A percentile compares a stretch with the other conserved stretches of the same genome.
phyloP scores from a whole-genome alignment of 441 rosid species.

The Eruca vesicaria region DNA sequence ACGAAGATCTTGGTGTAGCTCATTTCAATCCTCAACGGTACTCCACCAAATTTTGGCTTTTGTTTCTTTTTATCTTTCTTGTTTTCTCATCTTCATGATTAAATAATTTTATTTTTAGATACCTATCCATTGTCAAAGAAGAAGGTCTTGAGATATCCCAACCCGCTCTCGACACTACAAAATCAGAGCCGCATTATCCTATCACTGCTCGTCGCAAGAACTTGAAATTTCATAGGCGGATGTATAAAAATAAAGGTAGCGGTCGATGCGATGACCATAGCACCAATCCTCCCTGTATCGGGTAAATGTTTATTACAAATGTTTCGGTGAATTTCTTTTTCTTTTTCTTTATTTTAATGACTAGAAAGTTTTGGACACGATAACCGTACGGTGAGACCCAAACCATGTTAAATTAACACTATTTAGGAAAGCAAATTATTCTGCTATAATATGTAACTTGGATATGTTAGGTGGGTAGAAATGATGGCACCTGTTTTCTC shows the following conservation, averaged over 20 bases:
- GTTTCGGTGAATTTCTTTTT: background rate
- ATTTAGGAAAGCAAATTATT: no score
- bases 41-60: background rate
- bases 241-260: conserved; percentile 72
- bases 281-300: conserved; percentile 87
- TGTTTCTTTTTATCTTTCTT: background rate
- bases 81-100: background rate
- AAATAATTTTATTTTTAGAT: conserved; percentile 31
- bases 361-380: no score
- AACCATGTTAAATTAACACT: no score
- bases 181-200: conserved; percentile 62
- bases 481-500: conserved; percentile 99
- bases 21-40: conserved; percentile 55
- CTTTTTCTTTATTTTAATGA: background rate
- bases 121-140: conserved; percentile 49
- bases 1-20: conserved; percentile 64
- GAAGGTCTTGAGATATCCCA: conserved; percentile 69
- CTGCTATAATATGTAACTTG: background rate
- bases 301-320: conserved; percentile 39
- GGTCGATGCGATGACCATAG: conserved; percentile 66
- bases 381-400: no score
- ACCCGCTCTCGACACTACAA: conserved; percentile 61
- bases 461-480: conserved; percentile 79
- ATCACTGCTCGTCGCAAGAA: conserved; percentile 65
- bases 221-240: conserved; percentile 67